A percentile compares a stretch with the other conserved stretches of the same genome.
Evolutionary conservation across 176 grass and related monocot species (phyloP).

Genomic region (Oryza meyeriana): DNA sequence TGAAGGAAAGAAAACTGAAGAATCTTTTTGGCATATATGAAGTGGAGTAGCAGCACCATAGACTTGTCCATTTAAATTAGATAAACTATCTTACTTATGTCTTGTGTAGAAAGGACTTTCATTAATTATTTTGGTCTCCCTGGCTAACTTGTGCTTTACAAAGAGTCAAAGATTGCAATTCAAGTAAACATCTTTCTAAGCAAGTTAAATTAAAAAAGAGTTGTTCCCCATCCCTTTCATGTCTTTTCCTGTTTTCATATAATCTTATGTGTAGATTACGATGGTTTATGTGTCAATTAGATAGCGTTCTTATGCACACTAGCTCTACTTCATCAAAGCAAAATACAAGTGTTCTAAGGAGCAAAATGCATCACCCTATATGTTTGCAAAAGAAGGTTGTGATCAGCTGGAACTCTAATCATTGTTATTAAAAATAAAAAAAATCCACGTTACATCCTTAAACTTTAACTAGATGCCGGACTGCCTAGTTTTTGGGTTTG

Average conservation of each 20-base stretch:
- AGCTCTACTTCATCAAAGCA: too few species aligned
- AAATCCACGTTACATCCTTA: too few species aligned
- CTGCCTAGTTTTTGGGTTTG: too few species aligned
- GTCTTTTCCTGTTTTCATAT: neutral
- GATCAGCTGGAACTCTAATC: too few species aligned
- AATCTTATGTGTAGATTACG: neutral
- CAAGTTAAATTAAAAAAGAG: neutral
- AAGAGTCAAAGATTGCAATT: slow-evolving; percentile 8
- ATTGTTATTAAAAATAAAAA: too few species aligned
- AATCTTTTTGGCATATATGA: neutral
- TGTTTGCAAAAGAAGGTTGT: too few species aligned
- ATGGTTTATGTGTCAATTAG: neutral
- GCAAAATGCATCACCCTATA: too few species aligned
- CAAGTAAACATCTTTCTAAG: slow-evolving; percentile 14
- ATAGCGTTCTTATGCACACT: too few species aligned
- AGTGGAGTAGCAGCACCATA: slow-evolving; percentile 30
- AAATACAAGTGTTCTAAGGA: too few species aligned
- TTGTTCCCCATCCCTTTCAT: neutral
- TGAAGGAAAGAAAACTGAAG: neutral
- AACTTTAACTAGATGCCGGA: too few species aligned
- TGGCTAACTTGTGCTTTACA: neutral
- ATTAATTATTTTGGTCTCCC: slow-evolving; percentile 11
- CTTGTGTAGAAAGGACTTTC: neutral
- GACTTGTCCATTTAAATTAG: neutral
- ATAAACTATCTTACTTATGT: neutral